Evolutionary conservation across 371 early-diverging fungal genomes (phyloP).

Genomic region (Mucor ambiguus): DNA sequence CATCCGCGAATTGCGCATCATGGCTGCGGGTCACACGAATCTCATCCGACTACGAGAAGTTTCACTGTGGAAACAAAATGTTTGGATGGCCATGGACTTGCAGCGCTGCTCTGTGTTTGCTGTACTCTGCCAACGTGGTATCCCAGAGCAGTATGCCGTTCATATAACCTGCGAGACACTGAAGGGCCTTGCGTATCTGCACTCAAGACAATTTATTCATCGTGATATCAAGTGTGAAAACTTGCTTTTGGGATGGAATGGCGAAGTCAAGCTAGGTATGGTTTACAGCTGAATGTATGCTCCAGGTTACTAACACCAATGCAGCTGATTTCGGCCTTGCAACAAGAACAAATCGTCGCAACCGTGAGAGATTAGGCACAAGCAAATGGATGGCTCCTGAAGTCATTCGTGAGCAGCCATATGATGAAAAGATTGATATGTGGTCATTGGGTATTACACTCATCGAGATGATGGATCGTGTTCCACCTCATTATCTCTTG

Average conservation of each 20-base stretch:
- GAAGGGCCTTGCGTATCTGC: conserved; percentile 90
- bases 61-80: conserved; percentile 50
- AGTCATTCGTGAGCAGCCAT: conserved; percentile 90
- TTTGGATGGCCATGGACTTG: conserved; percentile 58
- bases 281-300: background rate
- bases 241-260: conserved; percentile 90
- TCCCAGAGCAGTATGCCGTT: conserved; percentile 51
- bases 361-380: conserved; percentile 92
- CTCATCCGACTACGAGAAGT: conserved; percentile 51
- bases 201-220: conserved; percentile 95
- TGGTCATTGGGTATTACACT: conserved; percentile 95
- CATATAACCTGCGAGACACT: conserved; percentile 47
- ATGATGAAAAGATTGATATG: conserved; percentile 89
- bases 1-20: conserved; percentile 50
- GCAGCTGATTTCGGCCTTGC: conserved; percentile 51
- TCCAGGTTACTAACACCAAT: background rate
- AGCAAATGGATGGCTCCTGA: conserved; percentile 97
- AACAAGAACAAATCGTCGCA: conserved; percentile 45
- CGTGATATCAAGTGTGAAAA: conserved; percentile 98
- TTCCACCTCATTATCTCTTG: conserved; percentile 54
- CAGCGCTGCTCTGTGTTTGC: conserved; percentile 54
- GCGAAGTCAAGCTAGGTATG: conserved; percentile 91
- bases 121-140: conserved; percentile 52
- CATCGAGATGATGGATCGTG: conserved; percentile 77
- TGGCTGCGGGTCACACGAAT: conserved; percentile 50